phyloP scores from a whole-genome alignment of 805 yeast genomes.

The Novakomyces olei region DNA sequence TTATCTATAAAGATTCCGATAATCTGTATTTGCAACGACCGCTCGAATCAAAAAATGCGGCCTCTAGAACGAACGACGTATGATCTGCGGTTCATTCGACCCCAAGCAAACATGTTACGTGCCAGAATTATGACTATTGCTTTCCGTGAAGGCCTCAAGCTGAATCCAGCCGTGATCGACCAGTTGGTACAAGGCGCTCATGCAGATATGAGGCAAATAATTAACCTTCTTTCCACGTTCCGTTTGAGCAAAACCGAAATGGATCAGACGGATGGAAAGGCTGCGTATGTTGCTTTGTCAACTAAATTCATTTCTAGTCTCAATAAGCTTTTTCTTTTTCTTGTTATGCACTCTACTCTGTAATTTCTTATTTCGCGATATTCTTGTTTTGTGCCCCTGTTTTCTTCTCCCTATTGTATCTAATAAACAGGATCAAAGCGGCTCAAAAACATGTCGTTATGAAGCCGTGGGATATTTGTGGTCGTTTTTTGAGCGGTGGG shows the following conservation, averaged over 20 bases:
- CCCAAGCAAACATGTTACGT: conserved; percentile 58
- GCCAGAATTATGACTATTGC: conserved; percentile 82
- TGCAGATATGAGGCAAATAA: conserved; percentile 85
- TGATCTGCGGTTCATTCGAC: conserved; percentile 73
- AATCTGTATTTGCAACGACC: conserved; percentile 84
- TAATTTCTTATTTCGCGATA: no score
- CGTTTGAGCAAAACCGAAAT: conserved; percentile 48
- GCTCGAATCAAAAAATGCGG: conserved; percentile 81
- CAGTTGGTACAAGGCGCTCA: conserved; percentile 66
- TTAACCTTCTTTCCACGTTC: conserved; percentile 68
- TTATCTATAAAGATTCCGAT: conserved; percentile 62
- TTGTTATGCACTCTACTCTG: no score
- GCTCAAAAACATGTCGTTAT: conserved; percentile 60
- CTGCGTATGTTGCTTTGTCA: conserved; percentile 31
- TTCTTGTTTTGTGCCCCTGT: no score
- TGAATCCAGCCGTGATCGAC: conserved; percentile 63
- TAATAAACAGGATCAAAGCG: no score
- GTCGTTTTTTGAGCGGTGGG: conserved; percentile 38
- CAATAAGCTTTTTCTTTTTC: no score
- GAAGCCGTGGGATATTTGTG: conserved; percentile 79
- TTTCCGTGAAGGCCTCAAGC: conserved; percentile 52
- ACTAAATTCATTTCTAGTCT: no score
- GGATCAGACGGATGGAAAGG: conserved; percentile 38
- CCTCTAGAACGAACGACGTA: conserved; percentile 69
- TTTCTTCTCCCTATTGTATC: no score